A percentile compares a stretch with the other conserved stretches of the same genome.
Evolutionary conservation across 768 basidiomycete species (phyloP).

Genomic region (Pleurotus tuoliensis): DNA sequence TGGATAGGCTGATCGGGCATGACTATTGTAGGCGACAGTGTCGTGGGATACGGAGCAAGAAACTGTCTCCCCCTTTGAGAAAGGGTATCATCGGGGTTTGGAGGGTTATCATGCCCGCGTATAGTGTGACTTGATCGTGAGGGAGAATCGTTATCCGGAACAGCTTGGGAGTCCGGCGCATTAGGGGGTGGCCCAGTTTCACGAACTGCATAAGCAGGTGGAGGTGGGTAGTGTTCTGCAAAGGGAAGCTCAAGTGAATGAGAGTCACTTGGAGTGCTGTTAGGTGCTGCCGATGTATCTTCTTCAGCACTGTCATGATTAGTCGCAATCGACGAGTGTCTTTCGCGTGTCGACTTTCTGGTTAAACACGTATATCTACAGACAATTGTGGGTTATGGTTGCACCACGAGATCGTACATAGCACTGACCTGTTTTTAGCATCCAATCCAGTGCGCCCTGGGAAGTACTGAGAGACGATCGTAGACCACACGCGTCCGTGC

Average conservation of each 20-base stretch:
- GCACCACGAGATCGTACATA: background rate
- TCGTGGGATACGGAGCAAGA: background rate
- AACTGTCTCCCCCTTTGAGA: background rate
- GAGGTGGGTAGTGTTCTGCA: too few relatives aligned
- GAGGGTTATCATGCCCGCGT: background rate
- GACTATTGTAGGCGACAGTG: background rate
- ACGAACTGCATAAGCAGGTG: too few relatives aligned
- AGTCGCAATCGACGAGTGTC: background rate
- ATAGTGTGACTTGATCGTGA: background rate
- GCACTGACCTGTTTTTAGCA: background rate
- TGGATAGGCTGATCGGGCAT: background rate
- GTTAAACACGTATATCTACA: background rate
- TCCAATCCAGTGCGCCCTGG: background rate
- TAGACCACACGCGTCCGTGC: background rate
- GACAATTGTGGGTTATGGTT: background rate
- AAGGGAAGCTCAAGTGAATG: background rate
- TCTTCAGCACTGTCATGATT: background rate
- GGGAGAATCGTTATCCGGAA: background rate
- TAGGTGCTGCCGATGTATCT: background rate
- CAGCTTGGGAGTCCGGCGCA: too few relatives aligned
- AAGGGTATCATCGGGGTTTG: background rate
- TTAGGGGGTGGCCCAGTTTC: too few relatives aligned
- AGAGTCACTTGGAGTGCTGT: background rate
- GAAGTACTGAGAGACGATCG: background rate
- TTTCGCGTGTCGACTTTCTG: background rate